phyloP scores from a whole-genome alignment of 129 eudicot species.

The sunflower (Helianthus annuus) region HanXRQr2.0-SUNRISE NC_035440.2:110420651-110421150 shows the following conservation, averaged over 20 bases:
- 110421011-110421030: not conserved
- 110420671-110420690: not conserved
- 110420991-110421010: not conserved
- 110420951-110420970: not conserved
- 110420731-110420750: not conserved
- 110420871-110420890: constrained; percentile 7
- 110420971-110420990: not conserved
- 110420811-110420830: constrained; percentile 65
- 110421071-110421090: no score
- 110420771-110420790: constrained; percentile 64
- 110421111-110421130: no score
- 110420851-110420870: constrained; percentile 34
- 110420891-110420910: not conserved
- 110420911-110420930: not conserved
- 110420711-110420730: not conserved
- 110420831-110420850: constrained; percentile 55
- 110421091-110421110: no score
- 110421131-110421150: no score
- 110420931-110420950: not conserved
- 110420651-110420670: constrained; percentile 51
- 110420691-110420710: not conserved
- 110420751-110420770: constrained; percentile 15
- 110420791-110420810: constrained; percentile 70
- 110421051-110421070: not conserved
- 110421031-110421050: not conserved